A percentile compares a stretch with the other conserved stretches of the same genome.
phyloP scores from a whole-genome alignment of 2,329 filamentous ascomycete genomes.

The Sporothrix sp. region DNA sequence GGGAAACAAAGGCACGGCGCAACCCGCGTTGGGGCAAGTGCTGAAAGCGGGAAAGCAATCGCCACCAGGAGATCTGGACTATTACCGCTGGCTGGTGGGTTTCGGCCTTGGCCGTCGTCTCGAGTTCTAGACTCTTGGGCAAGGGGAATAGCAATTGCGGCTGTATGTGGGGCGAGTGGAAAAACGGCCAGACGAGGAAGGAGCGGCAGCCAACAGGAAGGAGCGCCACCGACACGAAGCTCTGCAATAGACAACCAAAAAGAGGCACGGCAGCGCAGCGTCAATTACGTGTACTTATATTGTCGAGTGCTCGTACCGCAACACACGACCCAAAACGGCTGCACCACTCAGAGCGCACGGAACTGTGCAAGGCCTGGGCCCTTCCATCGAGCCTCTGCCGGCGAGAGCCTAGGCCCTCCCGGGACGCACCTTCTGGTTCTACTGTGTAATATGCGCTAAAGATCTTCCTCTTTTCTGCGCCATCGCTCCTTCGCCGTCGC shows the following conservation, averaged over 20 bases:
- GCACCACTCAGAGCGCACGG: conserved; percentile 5
- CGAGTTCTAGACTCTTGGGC: background rate
- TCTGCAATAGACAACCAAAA: too few species aligned
- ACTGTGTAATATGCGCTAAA: too few species aligned
- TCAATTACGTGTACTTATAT: too few species aligned
- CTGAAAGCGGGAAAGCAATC: background rate
- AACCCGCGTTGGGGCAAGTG: background rate
- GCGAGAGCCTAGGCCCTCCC: background rate
- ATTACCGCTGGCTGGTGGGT: too few species aligned
- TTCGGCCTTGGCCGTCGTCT: conserved; percentile 2
- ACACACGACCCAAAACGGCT: too few species aligned
- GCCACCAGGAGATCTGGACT: conserved; percentile 1
- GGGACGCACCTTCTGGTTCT: background rate
- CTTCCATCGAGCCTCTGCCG: background rate
- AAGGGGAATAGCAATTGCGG: background rate
- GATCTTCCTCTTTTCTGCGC: too few species aligned
- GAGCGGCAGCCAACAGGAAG: too few species aligned
- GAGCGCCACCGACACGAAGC: too few species aligned
- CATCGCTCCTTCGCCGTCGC: background rate
- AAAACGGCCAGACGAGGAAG: too few species aligned
- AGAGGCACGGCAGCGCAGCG: too few species aligned
- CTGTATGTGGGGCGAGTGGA: background rate
- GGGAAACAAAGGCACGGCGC: background rate
- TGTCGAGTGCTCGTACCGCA: too few species aligned
- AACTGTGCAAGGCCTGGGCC: conserved; percentile 1